Base-by-base conservation (phyloP, 768 basidiomycete genomes). In the Kwoniella sp. region DNA sequence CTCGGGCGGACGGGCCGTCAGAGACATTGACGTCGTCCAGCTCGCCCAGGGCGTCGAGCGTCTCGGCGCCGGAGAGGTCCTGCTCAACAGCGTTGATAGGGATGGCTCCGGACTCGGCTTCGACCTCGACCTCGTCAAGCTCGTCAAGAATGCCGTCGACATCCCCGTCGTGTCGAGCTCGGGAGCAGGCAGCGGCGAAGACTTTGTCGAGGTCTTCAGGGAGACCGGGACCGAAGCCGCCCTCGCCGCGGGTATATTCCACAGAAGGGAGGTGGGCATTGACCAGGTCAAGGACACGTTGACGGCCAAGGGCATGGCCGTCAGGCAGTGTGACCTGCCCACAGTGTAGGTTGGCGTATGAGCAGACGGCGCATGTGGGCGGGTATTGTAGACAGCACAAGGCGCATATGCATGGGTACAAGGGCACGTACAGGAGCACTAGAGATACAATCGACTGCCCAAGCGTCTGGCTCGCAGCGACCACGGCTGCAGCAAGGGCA, bases 161-260 rank as follows among this genome's bases (percentile, higher is more conserved):
- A 91, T 99, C 50, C 95, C 95, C 0, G 88, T 98, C 38, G 85
- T 99, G 19, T 91, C 92, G 19, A 89, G 87, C 73, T 92, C 89
- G 57, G 95, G 95, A 3, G 95, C 95, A 32, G 95, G 95, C 14
- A 78, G 77, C 41, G 76, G 78, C 27, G 81, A 81, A 39, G 89
- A 99, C 75, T 98, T 99, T 70, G 80, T 83, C n/a, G 81, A 88
- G 42, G 86, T 91, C 15, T 99, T 99, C 73, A 68, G 77, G 50
- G 74, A 80, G 62, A 91, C 90, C 3, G 80, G 77, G 3, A 90
- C 84, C 1, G 91, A 93, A 74, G 89, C 95, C 38, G 95, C 87
- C 1, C 75, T 99, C 50, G 95, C 95, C 9, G 95, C 95, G 10
- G 95, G 95, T 1, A 95, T 98, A 60, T 99, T 99, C 75, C 95